Evolutionary conservation across 2,329 filamentous ascomycete genomes (phyloP).

Genomic region (Hypoxylon sp.): DNA sequence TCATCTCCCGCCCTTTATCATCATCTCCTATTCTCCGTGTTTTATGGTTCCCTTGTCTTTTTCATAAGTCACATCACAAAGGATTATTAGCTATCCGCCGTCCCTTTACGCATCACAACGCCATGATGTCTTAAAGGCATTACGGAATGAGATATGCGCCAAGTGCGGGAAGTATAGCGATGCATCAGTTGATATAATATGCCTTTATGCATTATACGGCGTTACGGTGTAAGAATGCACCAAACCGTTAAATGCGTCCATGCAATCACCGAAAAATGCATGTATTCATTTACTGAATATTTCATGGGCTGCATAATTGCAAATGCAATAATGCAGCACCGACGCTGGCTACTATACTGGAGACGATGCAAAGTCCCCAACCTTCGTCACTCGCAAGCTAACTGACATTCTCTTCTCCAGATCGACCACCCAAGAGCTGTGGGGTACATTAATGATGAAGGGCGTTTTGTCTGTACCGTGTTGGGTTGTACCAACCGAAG

Average conservation of each 20-base stretch:
- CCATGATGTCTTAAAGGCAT: background rate
- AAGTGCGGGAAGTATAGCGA: background rate
- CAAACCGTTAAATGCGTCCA: background rate
- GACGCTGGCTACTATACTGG: background rate
- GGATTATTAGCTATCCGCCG: background rate
- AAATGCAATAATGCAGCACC: background rate
- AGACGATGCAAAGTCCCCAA: background rate
- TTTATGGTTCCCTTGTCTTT: background rate
- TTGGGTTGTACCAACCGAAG: background rate
- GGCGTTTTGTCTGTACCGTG: background rate
- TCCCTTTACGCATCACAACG: background rate
- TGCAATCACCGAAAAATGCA: background rate
- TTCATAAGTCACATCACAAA: background rate
- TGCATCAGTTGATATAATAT: background rate
- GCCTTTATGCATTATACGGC: background rate
- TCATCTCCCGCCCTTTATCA: background rate
- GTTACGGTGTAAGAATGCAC: background rate
- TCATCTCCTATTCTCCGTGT: background rate
- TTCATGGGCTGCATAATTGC: background rate
- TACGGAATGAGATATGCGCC: background rate
- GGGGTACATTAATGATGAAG: background rate
- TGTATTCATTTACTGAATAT: background rate
- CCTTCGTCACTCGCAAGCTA: constrained; percentile 1
- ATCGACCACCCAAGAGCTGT: background rate
- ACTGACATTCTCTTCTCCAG: constrained; percentile 1